Evolutionary conservation across 139 green algal genomes (phyloP), one percentile per base, ranked within the genome.

Genomic region (Chlamydomonas incerta): DNA sequence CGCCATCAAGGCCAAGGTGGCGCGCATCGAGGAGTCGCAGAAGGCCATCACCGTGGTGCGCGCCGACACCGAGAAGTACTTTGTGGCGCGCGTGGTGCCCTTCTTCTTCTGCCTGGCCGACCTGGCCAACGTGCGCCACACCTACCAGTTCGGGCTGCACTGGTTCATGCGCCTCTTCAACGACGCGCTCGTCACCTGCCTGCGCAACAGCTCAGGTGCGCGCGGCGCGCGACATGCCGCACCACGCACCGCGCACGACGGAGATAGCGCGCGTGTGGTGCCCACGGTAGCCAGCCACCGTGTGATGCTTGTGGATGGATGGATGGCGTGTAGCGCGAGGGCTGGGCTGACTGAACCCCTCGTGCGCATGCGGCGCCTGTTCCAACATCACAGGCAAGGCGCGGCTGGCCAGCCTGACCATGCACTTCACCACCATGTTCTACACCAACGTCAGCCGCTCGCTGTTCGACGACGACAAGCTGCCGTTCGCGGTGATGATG

Each of bases 381-480:
- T n/a, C n/a, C n/a, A n/a, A n/a, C n/a, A n/a, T n/a, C 41, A 50
- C 69, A 75, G 83, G 84, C 75, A 73, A 74, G 29, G 86, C 86
- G 31, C 75, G 89, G 6, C 82, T 92, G 47, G 34, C 85, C 31
- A 86, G 58, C 58, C 87, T 92, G 1, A 89, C 87, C 46, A 62
- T 81, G 23, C 82, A 90, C 79, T 92, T 92, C 50, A 71, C 83
- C 29, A 65, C n/a, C 86, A 87, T 88, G 62, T 81, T 92, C 52
- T 92, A 90, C 86, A 75, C 74, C 29, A 88, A 80, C 62, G 82
- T 85, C 2, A 77, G 57, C 80, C 89, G 92, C 37, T 93, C 88
- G 9, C 87, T 96, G 52, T 96, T 96, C 62, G 93, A 94, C 71
- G 91, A 94, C 72, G 92, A 96, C 90, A 96, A 96, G 90, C 88